Base-by-base conservation (phyloP, 768 basidiomycete species). In the Baorangia bicolor region DNA sequence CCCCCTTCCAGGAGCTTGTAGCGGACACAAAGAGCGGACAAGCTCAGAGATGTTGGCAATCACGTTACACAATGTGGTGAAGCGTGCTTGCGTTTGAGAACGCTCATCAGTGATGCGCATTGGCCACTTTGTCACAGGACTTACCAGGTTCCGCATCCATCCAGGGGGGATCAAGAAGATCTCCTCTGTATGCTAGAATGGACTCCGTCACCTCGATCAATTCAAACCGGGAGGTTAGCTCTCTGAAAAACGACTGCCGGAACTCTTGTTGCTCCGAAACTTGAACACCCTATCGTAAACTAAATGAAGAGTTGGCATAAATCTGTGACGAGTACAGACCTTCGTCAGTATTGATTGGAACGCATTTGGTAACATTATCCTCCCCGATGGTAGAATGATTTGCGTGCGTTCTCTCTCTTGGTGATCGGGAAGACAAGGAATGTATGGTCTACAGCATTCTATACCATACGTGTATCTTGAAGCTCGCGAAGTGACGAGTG, bases 401-500 rank as follows among this genome's bases (percentile, higher is more conserved):
- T 47, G 63, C 5, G 59, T 69, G 7, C 55, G 27, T n/a, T 43
- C 16, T 40, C 80, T 74, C 9, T 54, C 38, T 12, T 51, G 23
- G 56, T 83, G 82, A 13, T 78, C 80, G 1, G 65, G 52, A 28
- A 69, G 55, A 20, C 28, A 47, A 0, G 60, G 16, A 25, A 76
- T 55, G 55, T 66, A 82, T 0, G 25, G 14, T 5, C 57, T 62
- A 21, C 30, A 14, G 39, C 72, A 72, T 40, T 73, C 56, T 13
- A 70, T 61, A 3, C 77, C 77, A 34, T 76, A 78, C 0, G 76
- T 77, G 49, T 69, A 60, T 49, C 71, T 76, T 6, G 80, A 70
- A 1, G 81, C 69, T 34, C 81, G 75, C 13, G 70, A 69, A 0
- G 73, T 68, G 12, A 82, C 80, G n/a, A 75, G 74, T 54, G 77